Percentiles rank a stretch among this genome's conserved stretches.
phyloP scores from a whole-genome alignment of 345 rosid genomes.

The Physaria fendleri region DNA sequence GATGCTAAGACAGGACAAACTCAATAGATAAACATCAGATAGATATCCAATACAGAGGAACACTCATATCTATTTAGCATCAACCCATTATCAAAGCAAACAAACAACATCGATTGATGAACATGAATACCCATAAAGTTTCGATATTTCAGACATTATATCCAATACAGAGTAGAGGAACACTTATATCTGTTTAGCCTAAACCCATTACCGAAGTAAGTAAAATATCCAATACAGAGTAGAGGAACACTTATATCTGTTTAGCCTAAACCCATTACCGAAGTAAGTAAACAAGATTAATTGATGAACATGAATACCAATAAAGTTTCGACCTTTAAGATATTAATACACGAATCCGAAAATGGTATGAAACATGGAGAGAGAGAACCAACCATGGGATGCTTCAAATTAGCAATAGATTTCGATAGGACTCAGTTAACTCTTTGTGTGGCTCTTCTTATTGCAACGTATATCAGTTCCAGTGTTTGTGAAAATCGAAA shows the following conservation, averaged over 20 bases:
- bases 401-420: neutral
- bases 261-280: neutral
- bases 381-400: slow-evolving; percentile 22
- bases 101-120: neutral
- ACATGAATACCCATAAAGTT: neutral
- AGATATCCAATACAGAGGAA: neutral
- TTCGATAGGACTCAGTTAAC: neutral
- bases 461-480: slow-evolving; percentile 2
- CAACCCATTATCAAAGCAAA: neutral
- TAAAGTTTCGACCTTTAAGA: neutral
- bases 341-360: neutral
- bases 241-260: neutral
- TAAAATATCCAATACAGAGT: no score
- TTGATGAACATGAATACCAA: neutral
- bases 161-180: no score
- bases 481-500: neutral
- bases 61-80: neutral
- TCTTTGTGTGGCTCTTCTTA: neutral
- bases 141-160: neutral
- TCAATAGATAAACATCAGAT: neutral
- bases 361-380: neutral
- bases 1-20: neutral
- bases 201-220: neutral
- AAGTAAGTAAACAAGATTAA: slow-evolving; percentile 5
- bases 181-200: neutral